These are phyloP conservation scores for Uronychia binucleata DNA, from an alignment of 73 alveolate species.

Conservation along the genomic window DNA sequence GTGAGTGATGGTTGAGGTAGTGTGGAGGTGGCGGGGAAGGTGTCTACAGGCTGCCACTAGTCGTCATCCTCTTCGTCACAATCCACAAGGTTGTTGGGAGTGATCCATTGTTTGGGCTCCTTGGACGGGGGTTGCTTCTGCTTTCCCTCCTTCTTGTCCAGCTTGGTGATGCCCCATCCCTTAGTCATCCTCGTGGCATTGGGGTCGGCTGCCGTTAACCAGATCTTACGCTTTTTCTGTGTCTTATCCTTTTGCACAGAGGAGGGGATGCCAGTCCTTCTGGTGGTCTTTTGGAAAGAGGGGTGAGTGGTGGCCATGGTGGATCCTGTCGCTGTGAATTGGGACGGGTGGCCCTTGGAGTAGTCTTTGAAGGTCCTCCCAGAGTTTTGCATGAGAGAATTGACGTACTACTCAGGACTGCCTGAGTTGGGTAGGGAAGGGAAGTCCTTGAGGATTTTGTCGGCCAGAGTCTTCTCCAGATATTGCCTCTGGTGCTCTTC, in stretches of 20 bases:
- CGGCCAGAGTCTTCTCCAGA: not conserved
- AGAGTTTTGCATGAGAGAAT: not conserved
- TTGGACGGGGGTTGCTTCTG: too few species aligned
- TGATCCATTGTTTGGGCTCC: too few species aligned
- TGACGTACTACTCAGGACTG: not conserved
- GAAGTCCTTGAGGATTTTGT: not conserved
- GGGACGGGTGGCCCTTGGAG: not conserved
- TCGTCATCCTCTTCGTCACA: too few species aligned
- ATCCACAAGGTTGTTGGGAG: too few species aligned
- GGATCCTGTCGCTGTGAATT: not conserved
- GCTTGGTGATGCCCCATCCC: not conserved
- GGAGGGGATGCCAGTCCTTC: not conserved
- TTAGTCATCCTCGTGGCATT: not conserved
- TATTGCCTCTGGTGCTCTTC: not conserved
- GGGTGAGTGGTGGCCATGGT: not conserved
- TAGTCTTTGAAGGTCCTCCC: not conserved
- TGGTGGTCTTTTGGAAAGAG: not conserved
- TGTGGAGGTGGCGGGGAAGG: too few species aligned
- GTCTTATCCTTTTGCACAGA: not conserved
- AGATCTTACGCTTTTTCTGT: not conserved
- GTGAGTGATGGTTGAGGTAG: too few species aligned
- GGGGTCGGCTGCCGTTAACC: not conserved
- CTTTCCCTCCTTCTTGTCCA: not conserved
- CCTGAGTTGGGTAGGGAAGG: not conserved
- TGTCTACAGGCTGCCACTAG: too few species aligned